These are phyloP conservation scores for Erysimum cheiri DNA, from an alignment of 441 rosid species.

Conservation along the genomic window DNA sequence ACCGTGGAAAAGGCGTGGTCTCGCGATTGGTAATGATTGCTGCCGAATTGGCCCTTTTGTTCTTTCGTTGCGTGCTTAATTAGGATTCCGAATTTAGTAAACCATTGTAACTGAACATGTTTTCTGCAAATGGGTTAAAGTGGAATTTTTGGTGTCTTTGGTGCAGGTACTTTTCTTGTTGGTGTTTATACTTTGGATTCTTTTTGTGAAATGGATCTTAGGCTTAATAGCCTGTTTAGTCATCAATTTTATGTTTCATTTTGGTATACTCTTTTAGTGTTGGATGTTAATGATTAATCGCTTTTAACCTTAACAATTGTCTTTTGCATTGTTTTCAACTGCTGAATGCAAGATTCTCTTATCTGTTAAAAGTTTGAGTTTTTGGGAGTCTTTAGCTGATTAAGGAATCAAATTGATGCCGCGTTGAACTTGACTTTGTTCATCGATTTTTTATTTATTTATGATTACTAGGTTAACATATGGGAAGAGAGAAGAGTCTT, in stretches of 20 bases:
- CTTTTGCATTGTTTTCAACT: background rate
- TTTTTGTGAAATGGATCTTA: background rate
- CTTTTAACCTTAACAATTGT: background rate
- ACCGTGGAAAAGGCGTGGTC: slow-evolving; percentile 71
- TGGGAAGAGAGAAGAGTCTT: slow-evolving; percentile 96
- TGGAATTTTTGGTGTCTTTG: background rate
- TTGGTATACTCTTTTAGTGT: background rate
- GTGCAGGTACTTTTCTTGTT: background rate
- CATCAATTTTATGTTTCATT: background rate
- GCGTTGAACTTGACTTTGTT: background rate
- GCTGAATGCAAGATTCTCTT: background rate
- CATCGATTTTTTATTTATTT: background rate
- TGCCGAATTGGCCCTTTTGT: background rate
- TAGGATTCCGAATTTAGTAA: background rate
- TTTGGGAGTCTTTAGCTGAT: background rate
- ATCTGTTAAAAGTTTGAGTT: background rate
- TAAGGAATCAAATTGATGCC: background rate
- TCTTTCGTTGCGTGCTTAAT: background rate
- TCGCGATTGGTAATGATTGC: slow-evolving; percentile 68
- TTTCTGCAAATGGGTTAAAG: background rate
- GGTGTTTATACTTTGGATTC: background rate
- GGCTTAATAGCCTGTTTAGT: background rate
- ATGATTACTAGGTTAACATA: slow-evolving; percentile 60
- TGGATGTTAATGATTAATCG: background rate
- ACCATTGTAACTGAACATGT: background rate